Evolutionary conservation across 2,329 filamentous ascomycete species (phyloP), one percentile per base, ranked within the genome.

Genomic region (Chrysosporium keratinophilum): DNA sequence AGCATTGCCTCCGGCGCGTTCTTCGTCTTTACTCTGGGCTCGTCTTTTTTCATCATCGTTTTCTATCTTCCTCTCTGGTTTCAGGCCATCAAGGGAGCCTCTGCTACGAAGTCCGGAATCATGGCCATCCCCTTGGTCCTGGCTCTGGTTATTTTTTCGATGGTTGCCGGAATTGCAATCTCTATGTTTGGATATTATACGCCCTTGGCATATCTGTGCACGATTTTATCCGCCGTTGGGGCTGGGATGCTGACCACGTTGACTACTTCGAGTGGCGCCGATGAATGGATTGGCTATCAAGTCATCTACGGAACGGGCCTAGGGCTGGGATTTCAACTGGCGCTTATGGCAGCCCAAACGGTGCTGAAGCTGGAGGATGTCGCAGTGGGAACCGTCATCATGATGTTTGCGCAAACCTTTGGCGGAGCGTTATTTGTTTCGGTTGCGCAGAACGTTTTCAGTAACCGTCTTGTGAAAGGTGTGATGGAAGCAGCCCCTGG

Each of bases 71-170:
- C 65, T 5, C 64, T 66, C 53, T 67, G 71, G 59, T 74, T 75
- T 61, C 73, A 76, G 59, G 69, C 70, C 33, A 68, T 70, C 52
- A 72, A 73, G 60, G 64, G 66, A 14, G 67, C 67, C 2, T 65
- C 64, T 1, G 68, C 73, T 10, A 65, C 69, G 31, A 60, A 63
- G 11, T 68, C 67, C 6, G 69, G 67, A 11, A 62, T 65, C 54
- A 58, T 65, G 60, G 59, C 61, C 42, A 17, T 69, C 1, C 72
- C 71, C 5, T 64, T 72, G 52, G 65, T 73, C 57, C 64, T 70
- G 57, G 55, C 65, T 12, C 50, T 66, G 3, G 63, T 64, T 17
- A 39, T 67, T n/a, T 56, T 56, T 40, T 59, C 56, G 19, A 57
- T 65, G 35, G 10, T 53, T 35, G 45, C 33, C 9, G 58, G 58